Base-by-base conservation (phyloP, 805 yeast genomes). In the Metschnikowia borealis region DNA sequence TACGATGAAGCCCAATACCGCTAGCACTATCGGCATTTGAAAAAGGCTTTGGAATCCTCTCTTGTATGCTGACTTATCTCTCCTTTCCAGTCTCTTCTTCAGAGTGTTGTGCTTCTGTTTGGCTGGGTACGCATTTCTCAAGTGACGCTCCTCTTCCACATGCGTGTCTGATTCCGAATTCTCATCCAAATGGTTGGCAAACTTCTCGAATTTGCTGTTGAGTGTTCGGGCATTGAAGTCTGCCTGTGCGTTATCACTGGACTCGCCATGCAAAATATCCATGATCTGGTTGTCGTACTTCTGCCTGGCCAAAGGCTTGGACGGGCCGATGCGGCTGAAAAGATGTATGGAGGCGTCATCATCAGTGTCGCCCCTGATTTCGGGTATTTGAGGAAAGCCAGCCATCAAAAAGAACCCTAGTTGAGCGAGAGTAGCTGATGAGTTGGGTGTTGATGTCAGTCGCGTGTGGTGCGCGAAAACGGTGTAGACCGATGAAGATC, bases 291-390 rank as follows among this genome's bases (percentile, higher is more conserved):
- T 40, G 38, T 54, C 54, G 42, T 48, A 52, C 18, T 47, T 47
- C 36, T 55, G 52, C 17, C 35, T 44, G 11, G 60, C 58, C 18
- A 72, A 55, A 1, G 78, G 77, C 13, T 58, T 56, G 1, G 76
- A 65, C 1, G 72, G 74, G 1, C 76, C 76, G 3, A 73, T 69
- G 7, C 58, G 61, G 34, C 65, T 61, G 50, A 68, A 62, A 26
- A 71, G 57, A 55, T 73, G 78, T 35, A 73, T 68, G 20, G 78
- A 72, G 0, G 68, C 70, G 38, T 71, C 75, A 35, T 73, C 77
- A 48, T 71, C 77, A 1, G 74, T 69, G 44, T 69, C 75, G 1
- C 75, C 76, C 33, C 64, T 60, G 3, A 70, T 58, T 5, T 54
- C 53, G 3, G 77, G 78, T n/a, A 72, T 60, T 35, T 58, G 57